A percentile compares a stretch with the other conserved stretches of the same genome.
phyloP scores from a whole-genome alignment of 306 rosid species.

The Inga oerstediana region DNA sequence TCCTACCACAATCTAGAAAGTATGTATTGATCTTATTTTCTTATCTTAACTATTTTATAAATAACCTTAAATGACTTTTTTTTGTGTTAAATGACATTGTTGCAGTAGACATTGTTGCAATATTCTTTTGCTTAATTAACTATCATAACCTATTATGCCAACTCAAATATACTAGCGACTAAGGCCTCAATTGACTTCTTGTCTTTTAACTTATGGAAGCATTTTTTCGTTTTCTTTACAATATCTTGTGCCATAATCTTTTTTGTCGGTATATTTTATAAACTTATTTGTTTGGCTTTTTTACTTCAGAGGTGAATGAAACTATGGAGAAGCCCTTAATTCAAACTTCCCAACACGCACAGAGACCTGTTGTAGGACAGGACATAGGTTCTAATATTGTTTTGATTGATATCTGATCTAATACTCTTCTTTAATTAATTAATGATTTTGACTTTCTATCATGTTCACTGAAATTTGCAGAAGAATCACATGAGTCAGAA shows the following conservation, averaged over 20 bases:
- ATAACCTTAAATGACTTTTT: too few relatives aligned
- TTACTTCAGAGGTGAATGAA: not conserved
- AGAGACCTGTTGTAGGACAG: rapidly evolving
- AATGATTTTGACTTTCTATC: not conserved
- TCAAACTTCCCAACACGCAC: not conserved
- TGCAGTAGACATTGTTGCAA: not conserved
- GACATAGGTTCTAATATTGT: not conserved
- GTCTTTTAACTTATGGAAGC: too few relatives aligned
- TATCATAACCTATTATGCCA: not conserved
- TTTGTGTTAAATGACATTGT: too few relatives aligned
- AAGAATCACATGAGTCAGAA: not conserved
- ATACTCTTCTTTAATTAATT: not conserved
- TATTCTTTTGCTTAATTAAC: too few relatives aligned
- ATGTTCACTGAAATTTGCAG: not conserved
- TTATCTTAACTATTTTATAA: too few relatives aligned
- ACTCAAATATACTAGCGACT: too few relatives aligned
- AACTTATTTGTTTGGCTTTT: too few relatives aligned
- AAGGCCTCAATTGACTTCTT: not conserved
- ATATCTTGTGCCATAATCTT: too few relatives aligned
- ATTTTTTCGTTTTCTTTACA: too few relatives aligned
- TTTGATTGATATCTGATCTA: not conserved
- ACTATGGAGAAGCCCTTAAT: not conserved
- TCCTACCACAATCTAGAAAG: too few relatives aligned
- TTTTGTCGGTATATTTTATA: not conserved
- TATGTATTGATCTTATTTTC: too few relatives aligned